phyloP scores from a whole-genome alignment of 495 filamentous ascomycete species.

The Geopyxis carbonaria region DNA sequence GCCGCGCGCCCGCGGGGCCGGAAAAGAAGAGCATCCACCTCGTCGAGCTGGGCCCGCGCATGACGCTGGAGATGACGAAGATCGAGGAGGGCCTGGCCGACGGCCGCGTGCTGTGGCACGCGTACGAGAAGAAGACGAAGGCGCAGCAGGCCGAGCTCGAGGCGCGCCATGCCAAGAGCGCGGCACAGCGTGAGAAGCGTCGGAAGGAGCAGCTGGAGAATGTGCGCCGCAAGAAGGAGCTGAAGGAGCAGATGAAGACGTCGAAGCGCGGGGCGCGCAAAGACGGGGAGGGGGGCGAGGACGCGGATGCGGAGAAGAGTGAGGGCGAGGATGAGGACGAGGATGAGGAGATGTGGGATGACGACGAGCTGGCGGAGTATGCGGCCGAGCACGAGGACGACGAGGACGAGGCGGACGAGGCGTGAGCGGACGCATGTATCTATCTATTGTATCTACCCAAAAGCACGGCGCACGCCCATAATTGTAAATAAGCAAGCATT shows the following conservation, averaged over 20 bases:
- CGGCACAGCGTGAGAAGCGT: constrained; percentile 64
- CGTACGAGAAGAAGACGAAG: constrained; percentile 68
- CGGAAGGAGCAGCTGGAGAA: constrained; percentile 72
- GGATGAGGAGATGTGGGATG: not conserved
- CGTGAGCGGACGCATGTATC: too few relatives aligned
- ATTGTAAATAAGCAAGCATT: too few relatives aligned
- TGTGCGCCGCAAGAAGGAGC: constrained; percentile 61
- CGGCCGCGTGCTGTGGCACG: constrained; percentile 95
- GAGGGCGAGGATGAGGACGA: constrained; percentile 12
- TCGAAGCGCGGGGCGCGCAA: constrained; percentile 18
- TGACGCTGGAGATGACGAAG: constrained; percentile 80
- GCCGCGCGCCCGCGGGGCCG: constrained; percentile 13
- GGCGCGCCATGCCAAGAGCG: constrained; percentile 56
- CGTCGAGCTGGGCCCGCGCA: constrained; percentile 76
- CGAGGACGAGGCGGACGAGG: constrained; percentile 7
- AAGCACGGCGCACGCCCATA: too few relatives aligned
- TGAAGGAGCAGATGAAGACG: constrained; percentile 42
- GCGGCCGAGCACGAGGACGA: constrained; percentile 18
- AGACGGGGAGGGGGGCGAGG: constrained; percentile 10
- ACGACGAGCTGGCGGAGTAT: constrained; percentile 17
- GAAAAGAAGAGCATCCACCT: constrained; percentile 83
- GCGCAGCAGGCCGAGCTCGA: constrained; percentile 62
- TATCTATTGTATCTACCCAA: too few relatives aligned
- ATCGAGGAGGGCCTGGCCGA: constrained; percentile 87
- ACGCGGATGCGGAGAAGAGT: constrained; percentile 20